Base-by-base conservation (phyloP, 164 flowering plant species). In the Echeveria elegans region DNA sequence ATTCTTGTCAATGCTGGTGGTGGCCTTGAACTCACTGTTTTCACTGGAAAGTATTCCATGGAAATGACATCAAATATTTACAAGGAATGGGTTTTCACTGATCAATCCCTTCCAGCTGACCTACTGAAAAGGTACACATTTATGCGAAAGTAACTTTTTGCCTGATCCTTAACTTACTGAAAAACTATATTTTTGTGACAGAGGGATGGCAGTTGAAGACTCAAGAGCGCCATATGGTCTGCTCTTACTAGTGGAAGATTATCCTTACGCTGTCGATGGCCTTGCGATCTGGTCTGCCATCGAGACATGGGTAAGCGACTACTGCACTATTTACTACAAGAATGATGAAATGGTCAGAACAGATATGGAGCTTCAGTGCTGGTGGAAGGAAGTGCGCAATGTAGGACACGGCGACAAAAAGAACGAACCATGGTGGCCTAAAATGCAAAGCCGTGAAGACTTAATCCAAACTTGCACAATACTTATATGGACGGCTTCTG, bases 71-170 rank as follows among this genome's bases (percentile, higher is more conserved):
- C 70, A 16, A 26, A 18, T 6, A 70, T 11, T 0, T 73, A 73
- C 30, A 70, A 67, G 45, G 53, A 66, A 14, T 73, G 76, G 76
- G 68, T 34, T 23, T 70, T 26, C 21, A 64, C 69, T n/a, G 72
- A 68, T 11, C 71, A 73, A 30, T 69, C 72, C 23, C 72, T 73
- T 19, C 75, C 75, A 19, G 66, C 69, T 24, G 75, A 73, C 48
- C 72, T 73, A 37, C n/a, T 66, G 18, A 66, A 66, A 24, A 66
- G 68, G 68, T 66, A 66, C 8, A 24, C 23, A 34, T 34, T 34
- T 7, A 7, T 34, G 5, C 3, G 5, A 34, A 3, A 34, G 7
- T 34, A 3, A 34, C 37, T 34, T 34, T 3, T 3, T 34, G 7
- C 66, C 3, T 7, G 6, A 56, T 28, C 61, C 12, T 56, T 21